Base-by-base conservation (phyloP, 2,329 filamentous ascomycete species). In the Metarhizium humberi region DNA sequence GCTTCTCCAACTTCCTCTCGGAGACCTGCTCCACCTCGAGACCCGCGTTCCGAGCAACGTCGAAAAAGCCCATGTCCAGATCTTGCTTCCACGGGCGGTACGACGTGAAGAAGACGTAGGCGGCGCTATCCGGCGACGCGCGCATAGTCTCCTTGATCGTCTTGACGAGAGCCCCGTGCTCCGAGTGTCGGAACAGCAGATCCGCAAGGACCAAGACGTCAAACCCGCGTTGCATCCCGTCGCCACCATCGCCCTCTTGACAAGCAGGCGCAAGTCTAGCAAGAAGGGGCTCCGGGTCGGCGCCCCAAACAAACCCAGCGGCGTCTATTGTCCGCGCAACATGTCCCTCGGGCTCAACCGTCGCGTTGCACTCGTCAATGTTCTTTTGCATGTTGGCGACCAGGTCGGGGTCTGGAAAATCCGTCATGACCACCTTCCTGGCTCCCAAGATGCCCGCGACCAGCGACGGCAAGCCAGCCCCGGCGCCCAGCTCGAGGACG, bases 61-160 rank as follows among this genome's bases (percentile, higher is more conserved):
- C 87, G 66, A 96, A 96, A 74, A 96, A 96, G 4, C 80, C 81
- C 67, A 95, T 76, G 65, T 96, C 94, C 69, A 90, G 88, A 59
- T 91, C 80, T 63, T 88, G 78, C 66, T 96, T 75, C 92, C 92
- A 96, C 1, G 92, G 92, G 59, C 94, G 79, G 72, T 97, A 96
- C 20, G 90, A 92, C 0, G 92, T 95, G 74, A 96, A 97, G 70
- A 96, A 95, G 7, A 96, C 91, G 63, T 92, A 81, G 2, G 91
- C 90, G 54, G 78, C 78, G 51, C 86, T 82, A 2, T 74, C 74
- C 3, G 68, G 63, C 3, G 73, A 69, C 58, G 73, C 76, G 62
- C 78, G 80, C 63, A 96, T 71, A 16, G 87, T 88, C 65, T 79
- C 68, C 63, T 80, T 75, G 57, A 96, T 81, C 4, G 87, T 90